These are phyloP conservation scores for Fusarium sp. DNA, from an alignment of 2,329 filamentous ascomycete genomes.

Conservation along the genomic window DNA sequence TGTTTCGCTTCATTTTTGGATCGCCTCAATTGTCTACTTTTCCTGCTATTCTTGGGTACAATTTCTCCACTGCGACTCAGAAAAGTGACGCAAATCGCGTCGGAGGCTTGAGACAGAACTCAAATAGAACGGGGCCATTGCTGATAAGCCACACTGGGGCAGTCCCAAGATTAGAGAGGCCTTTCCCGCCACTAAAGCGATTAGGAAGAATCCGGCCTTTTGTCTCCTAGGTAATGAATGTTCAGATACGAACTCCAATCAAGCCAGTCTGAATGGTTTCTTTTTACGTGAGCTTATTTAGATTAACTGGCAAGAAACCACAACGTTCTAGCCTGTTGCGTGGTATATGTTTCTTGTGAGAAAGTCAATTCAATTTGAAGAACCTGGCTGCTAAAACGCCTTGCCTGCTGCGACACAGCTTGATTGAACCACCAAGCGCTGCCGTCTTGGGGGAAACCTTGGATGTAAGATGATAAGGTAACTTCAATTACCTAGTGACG, in stretches of 20 bases:
- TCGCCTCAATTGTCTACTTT: background rate
- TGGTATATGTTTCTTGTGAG: background rate
- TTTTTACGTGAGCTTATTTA: background rate
- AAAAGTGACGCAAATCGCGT: constrained; percentile 15
- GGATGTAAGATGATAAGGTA: too few species aligned
- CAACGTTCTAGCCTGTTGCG: background rate
- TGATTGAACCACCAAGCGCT: too few species aligned
- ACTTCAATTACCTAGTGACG: too few species aligned
- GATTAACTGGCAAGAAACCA: background rate
- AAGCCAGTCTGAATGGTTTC: too few species aligned
- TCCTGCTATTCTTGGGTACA: background rate
- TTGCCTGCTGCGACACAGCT: too few species aligned
- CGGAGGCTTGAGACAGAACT: constrained; percentile 24
- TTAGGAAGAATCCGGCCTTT: constrained; percentile 10
- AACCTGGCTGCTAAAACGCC: too few species aligned
- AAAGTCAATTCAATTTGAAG: background rate
- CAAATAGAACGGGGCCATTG: constrained; percentile 9
- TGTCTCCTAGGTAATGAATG: background rate
- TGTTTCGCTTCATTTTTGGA: background rate
- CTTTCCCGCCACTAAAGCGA: background rate
- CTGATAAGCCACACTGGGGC: constrained; percentile 24
- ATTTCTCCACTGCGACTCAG: too few species aligned
- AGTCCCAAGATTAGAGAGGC: constrained; percentile 3
- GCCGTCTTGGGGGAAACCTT: too few species aligned
- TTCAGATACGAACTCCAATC: background rate